These are phyloP conservation scores for Nitzschia sp. DNA, from an alignment of 108 stramenopile species.

Conservation along the genomic window DNA sequence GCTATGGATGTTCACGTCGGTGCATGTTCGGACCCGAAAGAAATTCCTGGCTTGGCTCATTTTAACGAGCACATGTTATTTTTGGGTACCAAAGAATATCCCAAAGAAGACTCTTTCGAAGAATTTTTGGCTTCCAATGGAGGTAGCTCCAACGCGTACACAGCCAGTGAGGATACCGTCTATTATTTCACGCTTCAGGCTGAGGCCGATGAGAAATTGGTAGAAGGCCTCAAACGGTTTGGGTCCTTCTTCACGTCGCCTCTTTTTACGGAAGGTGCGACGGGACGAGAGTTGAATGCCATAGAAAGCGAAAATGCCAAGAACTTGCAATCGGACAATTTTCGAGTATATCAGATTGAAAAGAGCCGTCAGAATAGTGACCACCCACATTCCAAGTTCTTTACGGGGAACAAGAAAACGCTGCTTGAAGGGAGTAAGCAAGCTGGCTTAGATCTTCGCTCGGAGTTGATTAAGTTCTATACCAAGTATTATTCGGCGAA, in stretches of 20 bases:
- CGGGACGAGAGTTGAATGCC: conserved; percentile 91
- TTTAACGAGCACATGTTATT: conserved; percentile 85
- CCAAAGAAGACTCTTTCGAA: conserved; percentile 79
- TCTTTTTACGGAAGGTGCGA: conserved; percentile 81
- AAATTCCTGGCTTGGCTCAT: conserved; percentile 88
- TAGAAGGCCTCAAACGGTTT: conserved; percentile 85
- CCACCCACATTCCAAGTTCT: conserved; percentile 93
- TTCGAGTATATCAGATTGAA: conserved; percentile 85
- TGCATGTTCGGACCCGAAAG: conserved; percentile 81
- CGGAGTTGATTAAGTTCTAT: conserved; percentile 91
- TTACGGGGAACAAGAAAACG: conserved; percentile 91
- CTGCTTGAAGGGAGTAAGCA: conserved; percentile 69
- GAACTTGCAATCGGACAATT: conserved; percentile 89
- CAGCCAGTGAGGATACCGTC: conserved; percentile 89
- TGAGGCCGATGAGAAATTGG: conserved; percentile 56
- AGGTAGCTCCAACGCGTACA: conserved; percentile 88
- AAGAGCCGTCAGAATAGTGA: conserved; percentile 82
- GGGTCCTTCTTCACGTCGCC: conserved; percentile 92
- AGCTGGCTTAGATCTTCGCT: conserved; percentile 76
- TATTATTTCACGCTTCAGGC: conserved; percentile 92
- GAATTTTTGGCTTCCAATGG: conserved; percentile 77
- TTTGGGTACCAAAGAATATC: conserved; percentile 86
- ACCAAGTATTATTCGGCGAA: conserved; percentile 88
- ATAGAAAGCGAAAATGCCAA: conserved; percentile 95
- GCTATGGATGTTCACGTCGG: conserved; percentile 94